These are phyloP conservation scores for Usnea hakonensis DNA, from an alignment of 495 filamentous ascomycete species.

Conservation along the genomic window DNA sequence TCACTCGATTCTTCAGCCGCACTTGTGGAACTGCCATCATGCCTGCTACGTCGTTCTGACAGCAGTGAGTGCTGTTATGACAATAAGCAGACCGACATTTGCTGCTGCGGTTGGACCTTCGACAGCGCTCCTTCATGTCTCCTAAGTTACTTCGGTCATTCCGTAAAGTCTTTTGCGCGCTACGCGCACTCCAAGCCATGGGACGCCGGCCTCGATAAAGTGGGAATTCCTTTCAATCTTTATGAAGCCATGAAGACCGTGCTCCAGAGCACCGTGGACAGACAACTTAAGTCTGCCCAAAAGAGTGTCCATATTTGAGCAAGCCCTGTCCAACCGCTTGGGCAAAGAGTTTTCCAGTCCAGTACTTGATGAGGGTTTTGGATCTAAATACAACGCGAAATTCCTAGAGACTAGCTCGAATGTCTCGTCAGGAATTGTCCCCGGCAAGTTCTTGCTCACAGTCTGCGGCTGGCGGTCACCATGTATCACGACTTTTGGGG, in stretches of 20 bases:
- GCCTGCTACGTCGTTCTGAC: background rate
- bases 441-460: background rate
- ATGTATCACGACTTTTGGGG: background rate
- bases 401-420: background rate
- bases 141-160: background rate
- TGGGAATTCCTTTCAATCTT: background rate
- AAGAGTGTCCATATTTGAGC: background rate
- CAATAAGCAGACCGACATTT: background rate
- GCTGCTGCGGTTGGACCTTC: background rate
- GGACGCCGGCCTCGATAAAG: background rate
- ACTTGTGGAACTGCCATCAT: background rate
- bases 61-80: background rate
- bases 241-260: background rate
- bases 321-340: background rate
- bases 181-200: background rate
- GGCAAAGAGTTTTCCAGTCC: background rate
- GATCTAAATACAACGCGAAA: background rate
- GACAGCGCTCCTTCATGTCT: background rate
- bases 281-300: background rate
- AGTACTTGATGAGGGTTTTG: background rate
- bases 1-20: background rate
- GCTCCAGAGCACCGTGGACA: background rate
- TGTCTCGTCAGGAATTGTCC: background rate
- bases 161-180: background rate
- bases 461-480: background rate